Base-by-base conservation (phyloP, 2,329 filamentous ascomycete species). In the Pyrenochaeta sp. region DNA sequence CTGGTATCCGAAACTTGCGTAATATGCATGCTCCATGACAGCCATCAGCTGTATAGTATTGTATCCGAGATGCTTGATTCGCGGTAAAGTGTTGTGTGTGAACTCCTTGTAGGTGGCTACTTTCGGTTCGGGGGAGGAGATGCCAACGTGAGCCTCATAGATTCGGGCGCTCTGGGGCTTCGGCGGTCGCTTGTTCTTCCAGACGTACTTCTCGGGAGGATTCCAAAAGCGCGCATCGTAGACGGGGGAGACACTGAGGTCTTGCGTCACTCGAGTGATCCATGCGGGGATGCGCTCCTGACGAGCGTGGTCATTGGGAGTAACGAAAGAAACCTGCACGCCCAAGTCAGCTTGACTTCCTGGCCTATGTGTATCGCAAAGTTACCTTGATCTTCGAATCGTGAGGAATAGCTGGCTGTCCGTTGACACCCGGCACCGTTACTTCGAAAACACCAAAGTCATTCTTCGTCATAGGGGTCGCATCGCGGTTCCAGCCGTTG, bases 151-250 rank as follows among this genome's bases (percentile, higher is more conserved):
- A n/a, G 95, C 95, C 80, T 99, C 95, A 79, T 99, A 99, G 57
- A 99, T 93, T 50, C 95, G 90, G n/a, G 87, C 88, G 70, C 93
- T 97, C 56, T 83, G 78, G 1, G 95, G 95, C 83, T 94, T 96
- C 77, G 89, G 88, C 6, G 94, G 95, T 50, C 90, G 86, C 46
- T 85, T 71, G 77, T 98, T 86, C 81, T 96, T 93, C 85, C 96
- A 96, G 53, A 86, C 83, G 77, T 98, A 98, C 72, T 82, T 87
- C 73, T 96, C 78, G 2, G 93, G 92, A 34, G 95, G 95, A 75
- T 98, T 97, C 95, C 95, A 99, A 82, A 99, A 97, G 51, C 92
- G 88, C 25, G 92, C 93, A 77, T 99, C 95, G 78, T 98, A 99
- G 27, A 91, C 90, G 6, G 94, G 93, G 9, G 94, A 98, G 25